phyloP scores from a whole-genome alignment of 805 yeast genomes.

The Pichia kluyveri region DNA sequence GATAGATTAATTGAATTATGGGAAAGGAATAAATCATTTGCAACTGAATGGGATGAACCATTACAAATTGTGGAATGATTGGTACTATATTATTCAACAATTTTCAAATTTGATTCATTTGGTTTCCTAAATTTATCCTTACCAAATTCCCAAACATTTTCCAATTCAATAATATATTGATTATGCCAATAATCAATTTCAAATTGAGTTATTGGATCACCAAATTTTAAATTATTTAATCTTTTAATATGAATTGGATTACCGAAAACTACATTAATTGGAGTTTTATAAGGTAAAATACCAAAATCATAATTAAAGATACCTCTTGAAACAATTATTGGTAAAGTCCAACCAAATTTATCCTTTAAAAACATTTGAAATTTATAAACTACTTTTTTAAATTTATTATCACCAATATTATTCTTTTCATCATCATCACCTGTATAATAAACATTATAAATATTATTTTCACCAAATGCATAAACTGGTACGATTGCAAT shows the following conservation, averaged over 20 bases:
- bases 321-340: conserved; percentile 88
- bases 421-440: conserved; percentile 12
- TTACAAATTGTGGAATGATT: conserved; percentile 35
- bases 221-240: conserved; percentile 15
- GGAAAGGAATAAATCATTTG: conserved; percentile 53
- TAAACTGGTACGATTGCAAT: conserved; percentile 68
- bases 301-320: conserved; percentile 91
- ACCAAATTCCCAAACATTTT: conserved; percentile 48
- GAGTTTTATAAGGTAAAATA: conserved; percentile 73
- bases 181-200: conserved; percentile 65
- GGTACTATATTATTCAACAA: conserved; percentile 29
- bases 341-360: conserved; percentile 74
- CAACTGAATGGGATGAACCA: conserved; percentile 39
- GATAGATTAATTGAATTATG: conserved; percentile 54
- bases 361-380: conserved; percentile 69
- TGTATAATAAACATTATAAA: conserved; percentile 34
- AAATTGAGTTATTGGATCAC: conserved; percentile 27
- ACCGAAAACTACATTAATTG: conserved; percentile 71
- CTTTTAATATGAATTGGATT: conserved; percentile 38
- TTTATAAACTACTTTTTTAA: conserved; percentile 18
- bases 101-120: conserved; percentile 37
- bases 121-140: conserved; percentile 46
- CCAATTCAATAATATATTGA: conserved; percentile 58
- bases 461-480: conserved; percentile 82
- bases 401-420: conserved; percentile 11